Evolutionary conservation across 2,329 filamentous ascomycete species (phyloP).

Genomic region (Diaporthe sp.): DNA sequence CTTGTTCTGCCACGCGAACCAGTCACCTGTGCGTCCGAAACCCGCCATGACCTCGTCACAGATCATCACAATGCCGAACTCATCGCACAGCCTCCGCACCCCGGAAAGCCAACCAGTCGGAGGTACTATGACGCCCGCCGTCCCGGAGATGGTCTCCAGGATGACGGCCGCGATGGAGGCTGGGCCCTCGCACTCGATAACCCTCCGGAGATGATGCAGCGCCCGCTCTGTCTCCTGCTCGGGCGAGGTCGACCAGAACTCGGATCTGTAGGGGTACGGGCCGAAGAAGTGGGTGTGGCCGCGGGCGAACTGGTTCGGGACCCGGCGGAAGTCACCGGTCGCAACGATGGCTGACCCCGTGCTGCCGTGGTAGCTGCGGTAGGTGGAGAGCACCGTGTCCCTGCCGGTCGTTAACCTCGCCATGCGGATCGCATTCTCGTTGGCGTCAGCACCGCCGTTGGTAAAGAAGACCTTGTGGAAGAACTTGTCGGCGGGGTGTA

Average conservation of each 20-base stretch:
- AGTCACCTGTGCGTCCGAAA: conserved; percentile 39
- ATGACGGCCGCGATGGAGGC: conserved; percentile 35
- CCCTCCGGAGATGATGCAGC: conserved; percentile 39
- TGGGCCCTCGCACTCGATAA: conserved; percentile 40
- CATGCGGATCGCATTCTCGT: conserved; percentile 42
- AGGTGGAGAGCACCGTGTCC: conserved; percentile 42
- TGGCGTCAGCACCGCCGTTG: conserved; percentile 40
- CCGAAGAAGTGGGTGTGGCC: conserved; percentile 42
- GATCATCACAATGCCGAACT: conserved; percentile 40
- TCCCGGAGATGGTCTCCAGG: conserved; percentile 38
- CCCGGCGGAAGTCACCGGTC: conserved; percentile 45
- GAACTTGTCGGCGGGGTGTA: not conserved
- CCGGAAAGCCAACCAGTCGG: conserved; percentile 38
- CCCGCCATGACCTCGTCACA: conserved; percentile 42
- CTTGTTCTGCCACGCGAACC: conserved; percentile 41
- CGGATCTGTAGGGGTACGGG: conserved; percentile 39
- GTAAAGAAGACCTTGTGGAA: conserved; percentile 43
- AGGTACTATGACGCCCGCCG: conserved; percentile 39
- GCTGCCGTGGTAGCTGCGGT: conserved; percentile 46
- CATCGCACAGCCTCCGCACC: conserved; percentile 37
- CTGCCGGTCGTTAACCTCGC: conserved; percentile 39
- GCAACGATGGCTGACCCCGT: conserved; percentile 42
- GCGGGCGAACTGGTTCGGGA: conserved; percentile 42
- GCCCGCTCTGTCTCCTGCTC: conserved; percentile 39
- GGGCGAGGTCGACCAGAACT: conserved; percentile 39